Conservation (phyloP, 768 basidiomycete species). For the Exidia glandulosa region DNA sequence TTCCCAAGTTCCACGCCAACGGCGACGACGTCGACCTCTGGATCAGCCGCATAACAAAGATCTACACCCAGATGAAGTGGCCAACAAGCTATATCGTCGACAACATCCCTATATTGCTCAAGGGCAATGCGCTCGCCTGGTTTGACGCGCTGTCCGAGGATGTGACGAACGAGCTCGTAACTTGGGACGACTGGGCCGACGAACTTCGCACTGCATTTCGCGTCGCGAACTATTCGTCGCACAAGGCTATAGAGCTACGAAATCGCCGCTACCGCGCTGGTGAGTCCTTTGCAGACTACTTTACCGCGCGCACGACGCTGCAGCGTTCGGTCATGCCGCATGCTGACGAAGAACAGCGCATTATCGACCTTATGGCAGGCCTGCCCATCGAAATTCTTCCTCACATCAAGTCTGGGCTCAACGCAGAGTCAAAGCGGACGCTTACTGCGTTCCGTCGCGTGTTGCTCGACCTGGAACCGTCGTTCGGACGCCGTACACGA, state of each 20-base stretch:
- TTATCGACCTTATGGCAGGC: neutral
- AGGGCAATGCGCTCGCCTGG: neutral
- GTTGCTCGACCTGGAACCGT: neutral
- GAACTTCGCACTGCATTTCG: neutral
- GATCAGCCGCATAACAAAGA: neutral
- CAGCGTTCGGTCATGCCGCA: neutral
- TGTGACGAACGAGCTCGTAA: neutral
- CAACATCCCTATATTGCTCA: neutral
- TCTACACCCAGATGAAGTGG: neutral
- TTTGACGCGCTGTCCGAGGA: neutral
- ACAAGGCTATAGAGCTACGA: neutral
- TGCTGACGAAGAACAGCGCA: neutral
- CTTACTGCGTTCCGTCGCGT: neutral
- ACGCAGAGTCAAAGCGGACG: neutral
- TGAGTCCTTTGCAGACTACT: neutral
- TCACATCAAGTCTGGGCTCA: neutral
- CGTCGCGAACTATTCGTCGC: neutral
- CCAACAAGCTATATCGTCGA: neutral
- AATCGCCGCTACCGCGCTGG: neutral
- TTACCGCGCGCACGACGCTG: neutral
- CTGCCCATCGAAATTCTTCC: neutral
- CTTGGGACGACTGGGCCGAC: neutral
- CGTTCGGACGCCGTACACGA: no score
- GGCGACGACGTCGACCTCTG: neutral
- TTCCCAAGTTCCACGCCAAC: neutral